Evolutionary conservation across 2,329 filamentous ascomycete species (phyloP).

Genomic region (Cladosporium oxysporum): DNA sequence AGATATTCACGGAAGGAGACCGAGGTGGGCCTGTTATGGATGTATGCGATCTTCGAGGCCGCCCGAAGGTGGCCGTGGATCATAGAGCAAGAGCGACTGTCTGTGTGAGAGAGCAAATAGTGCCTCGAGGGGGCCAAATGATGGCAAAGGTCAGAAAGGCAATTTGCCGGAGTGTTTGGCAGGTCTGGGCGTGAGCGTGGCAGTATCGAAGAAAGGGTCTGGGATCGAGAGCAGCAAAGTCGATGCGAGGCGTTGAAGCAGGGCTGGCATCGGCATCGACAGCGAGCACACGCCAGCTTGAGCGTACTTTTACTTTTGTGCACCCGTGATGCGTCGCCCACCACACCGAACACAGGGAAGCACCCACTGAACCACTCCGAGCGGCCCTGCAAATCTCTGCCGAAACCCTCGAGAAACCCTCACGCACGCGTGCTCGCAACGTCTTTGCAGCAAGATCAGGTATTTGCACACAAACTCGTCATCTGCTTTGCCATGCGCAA

Average conservation of each 20-base stretch:
- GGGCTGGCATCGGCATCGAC: conserved; percentile 1
- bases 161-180: not conserved
- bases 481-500: not conserved
- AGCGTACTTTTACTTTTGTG: not conserved
- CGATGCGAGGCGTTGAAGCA: not conserved
- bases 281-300: not conserved
- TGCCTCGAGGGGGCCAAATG: not conserved
- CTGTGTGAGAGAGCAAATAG: not conserved
- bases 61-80: conserved; percentile 1
- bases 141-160: not conserved
- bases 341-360: not conserved
- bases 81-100: not conserved
- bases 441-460: not conserved
- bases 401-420: not conserved
- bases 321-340: not conserved
- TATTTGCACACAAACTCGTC: conserved; percentile 5
- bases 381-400: conserved; percentile 8
- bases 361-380: not conserved
- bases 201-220: not conserved
- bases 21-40: not conserved
- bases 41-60: not conserved
- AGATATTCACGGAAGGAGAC: not conserved
- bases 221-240: conserved; percentile 1
- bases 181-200: not conserved
- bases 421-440: not conserved